A percentile compares a stretch with the other conserved stretches of the same genome.
Evolutionary conservation across 2,329 filamentous ascomycete species (phyloP).

Genomic region (Claviceps pusilla): DNA sequence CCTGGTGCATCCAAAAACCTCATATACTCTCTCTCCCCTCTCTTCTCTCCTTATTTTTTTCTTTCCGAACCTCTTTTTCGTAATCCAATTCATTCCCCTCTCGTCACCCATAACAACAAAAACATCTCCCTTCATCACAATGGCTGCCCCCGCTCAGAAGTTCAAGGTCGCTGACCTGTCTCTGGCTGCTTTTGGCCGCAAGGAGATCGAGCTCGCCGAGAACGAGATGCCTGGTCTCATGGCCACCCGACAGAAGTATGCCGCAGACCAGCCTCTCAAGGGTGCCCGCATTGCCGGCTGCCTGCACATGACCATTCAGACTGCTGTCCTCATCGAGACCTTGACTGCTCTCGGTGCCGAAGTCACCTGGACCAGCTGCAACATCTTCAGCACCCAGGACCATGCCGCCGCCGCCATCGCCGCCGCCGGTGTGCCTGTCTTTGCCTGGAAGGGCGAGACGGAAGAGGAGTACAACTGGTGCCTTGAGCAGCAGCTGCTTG

Average conservation of each 20-base stretch:
- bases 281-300: constrained; percentile 95
- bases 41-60: constrained; percentile 5
- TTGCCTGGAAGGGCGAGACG: constrained; percentile 74
- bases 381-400: constrained; percentile 99
- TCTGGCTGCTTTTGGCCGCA: constrained; percentile 94
- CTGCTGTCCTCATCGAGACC: constrained; percentile 97
- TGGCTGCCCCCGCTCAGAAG: constrained; percentile 72
- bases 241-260: constrained; percentile 85
- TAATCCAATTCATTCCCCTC: constrained; percentile 6
- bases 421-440: constrained; percentile 77
- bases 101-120: constrained; percentile 4
- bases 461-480: constrained; percentile 99
- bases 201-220: constrained; percentile 97
- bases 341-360: constrained; percentile 87
- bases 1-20: constrained; percentile 9
- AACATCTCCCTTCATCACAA: constrained; percentile 20
- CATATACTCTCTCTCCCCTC: constrained; percentile 7
- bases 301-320: constrained; percentile 99
- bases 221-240: constrained; percentile 97
- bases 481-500: constrained; percentile 89
- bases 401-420: constrained; percentile 96
- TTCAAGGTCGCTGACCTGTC: constrained; percentile 99
- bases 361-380: constrained; percentile 98
- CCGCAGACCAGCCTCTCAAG: constrained; percentile 78
- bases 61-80: constrained; percentile 8